Conservation (phyloP, 1,139 yeast genomes). For the Candida tropicalis region DNA sequence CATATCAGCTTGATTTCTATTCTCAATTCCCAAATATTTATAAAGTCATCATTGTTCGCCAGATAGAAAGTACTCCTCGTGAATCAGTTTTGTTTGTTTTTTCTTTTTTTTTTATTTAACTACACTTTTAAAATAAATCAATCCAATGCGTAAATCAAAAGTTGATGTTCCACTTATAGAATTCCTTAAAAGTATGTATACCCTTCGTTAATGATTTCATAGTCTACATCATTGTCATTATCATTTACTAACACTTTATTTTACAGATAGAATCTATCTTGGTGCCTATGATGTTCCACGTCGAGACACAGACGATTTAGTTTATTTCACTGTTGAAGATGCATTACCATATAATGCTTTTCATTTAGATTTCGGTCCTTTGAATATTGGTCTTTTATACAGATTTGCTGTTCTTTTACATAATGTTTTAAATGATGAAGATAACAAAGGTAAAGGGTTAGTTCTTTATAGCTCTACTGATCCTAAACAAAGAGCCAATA, state of each 20-base stretch:
- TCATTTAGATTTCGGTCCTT: conserved; percentile 94
- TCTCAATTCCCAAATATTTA: too few relatives aligned
- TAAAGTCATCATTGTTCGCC: too few relatives aligned
- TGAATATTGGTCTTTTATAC: conserved; percentile 89
- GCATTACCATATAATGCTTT: conserved; percentile 89
- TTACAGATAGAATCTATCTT: conserved; percentile 75
- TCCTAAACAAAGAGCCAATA: conserved; percentile 83
- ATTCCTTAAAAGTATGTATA: conserved; percentile 45
- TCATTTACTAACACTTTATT: conserved; percentile 23
- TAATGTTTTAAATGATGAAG: conserved; percentile 83
- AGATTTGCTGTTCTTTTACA: conserved; percentile 94
- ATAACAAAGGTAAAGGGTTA: conserved; percentile 84
- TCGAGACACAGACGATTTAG: conserved; percentile 70
- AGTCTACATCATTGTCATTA: neutral
- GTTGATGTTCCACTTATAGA: conserved; percentile 41
- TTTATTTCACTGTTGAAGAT: conserved; percentile 90
- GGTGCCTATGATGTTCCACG: conserved; percentile 89
- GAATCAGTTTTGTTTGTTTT: neutral
- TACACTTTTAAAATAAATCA: neutral
- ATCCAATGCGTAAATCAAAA: conserved; percentile 15
- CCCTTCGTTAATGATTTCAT: too few relatives aligned
- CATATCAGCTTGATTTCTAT: too few relatives aligned
- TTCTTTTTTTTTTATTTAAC: neutral
- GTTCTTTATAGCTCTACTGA: conserved; percentile 86
- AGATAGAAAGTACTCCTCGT: too few relatives aligned